Evolutionary conservation across 148 eudicot genomes (phyloP), one percentile per base, ranked within the genome.

Genomic region (Persicaria maculosa): DNA sequence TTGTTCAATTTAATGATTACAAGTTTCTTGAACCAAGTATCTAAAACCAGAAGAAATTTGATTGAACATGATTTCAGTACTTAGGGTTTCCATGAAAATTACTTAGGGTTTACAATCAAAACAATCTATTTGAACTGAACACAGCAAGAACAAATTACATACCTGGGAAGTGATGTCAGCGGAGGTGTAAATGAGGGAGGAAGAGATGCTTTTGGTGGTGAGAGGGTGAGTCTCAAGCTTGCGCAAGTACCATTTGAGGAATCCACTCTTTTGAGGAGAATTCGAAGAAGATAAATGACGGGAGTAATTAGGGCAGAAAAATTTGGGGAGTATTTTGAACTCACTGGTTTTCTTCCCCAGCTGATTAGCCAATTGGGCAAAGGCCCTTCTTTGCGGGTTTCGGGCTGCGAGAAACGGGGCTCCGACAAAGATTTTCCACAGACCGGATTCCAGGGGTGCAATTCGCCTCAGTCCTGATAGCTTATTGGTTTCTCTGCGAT

Each of bases 121-220:
- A 31, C 40, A 31, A 31, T 31, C 1, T 1, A 31, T 31, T 31
- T 31, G 40, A 31, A 31, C 40, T 31, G 40, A 31, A 31, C 40
- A 1, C 40, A 31, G 1, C 40, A 31, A 31, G 40, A 31, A 31
- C 40, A 31, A 31, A 31, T 31, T 31, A 11, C 44, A 12, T 19
- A 84, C 89, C 89, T 86, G 89, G 44, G 89, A 82, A 15, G 89
- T 80, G 15, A 80, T 31, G 50, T 86, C 87, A 72, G 87, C 82
- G 65, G 82, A 83, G 2, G 77, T 45, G 50, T 80, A 86, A 69
- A 86, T 84, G 43, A 84, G 50, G 15, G 85, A 82, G 45, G 89
- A 80, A 12, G 87, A 78, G 69, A 82, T 15, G 9, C 84, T 70
- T 71, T 86, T 86, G 20, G 87, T 86, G 54, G 73, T 40, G 43